Conservation (phyloP, 345 rosid genomes). For the Durio zibethinus region DNA sequence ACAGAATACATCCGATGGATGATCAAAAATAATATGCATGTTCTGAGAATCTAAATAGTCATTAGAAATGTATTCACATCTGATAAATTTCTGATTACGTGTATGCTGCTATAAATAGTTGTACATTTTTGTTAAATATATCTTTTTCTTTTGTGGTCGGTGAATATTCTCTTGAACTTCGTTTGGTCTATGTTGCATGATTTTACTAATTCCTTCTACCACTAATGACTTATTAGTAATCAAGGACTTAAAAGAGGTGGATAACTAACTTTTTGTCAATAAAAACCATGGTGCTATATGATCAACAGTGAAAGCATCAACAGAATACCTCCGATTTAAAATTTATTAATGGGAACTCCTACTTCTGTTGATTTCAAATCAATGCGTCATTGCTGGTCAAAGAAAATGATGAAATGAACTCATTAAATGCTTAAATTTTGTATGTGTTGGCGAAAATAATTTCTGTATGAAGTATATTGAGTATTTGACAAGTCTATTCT, state of each 20-base stretch:
- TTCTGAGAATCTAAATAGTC: neutral
- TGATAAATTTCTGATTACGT: neutral
- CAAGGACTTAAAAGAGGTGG: neutral
- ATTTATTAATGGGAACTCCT: neutral
- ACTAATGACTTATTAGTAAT: neutral
- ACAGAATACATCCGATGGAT: no score
- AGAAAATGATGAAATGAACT: neutral
- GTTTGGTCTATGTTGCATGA: constrained; percentile 3
- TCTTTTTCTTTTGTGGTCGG: neutral
- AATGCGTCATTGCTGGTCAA: neutral
- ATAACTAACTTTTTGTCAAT: neutral
- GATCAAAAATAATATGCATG: neutral
- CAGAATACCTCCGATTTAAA: neutral
- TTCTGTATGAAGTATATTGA: neutral
- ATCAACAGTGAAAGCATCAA: neutral
- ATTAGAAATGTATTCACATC: neutral
- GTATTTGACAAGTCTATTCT: constrained; percentile 6
- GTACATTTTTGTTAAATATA: neutral
- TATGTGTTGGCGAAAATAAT: neutral
- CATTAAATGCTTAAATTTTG: neutral
- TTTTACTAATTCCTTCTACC: constrained; percentile 1
- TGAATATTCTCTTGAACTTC: neutral
- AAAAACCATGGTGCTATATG: neutral
- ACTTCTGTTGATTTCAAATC: neutral
- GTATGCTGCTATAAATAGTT: neutral